Conservation (phyloP, 208 protist genomes). For the Leishmania major region DNA sequence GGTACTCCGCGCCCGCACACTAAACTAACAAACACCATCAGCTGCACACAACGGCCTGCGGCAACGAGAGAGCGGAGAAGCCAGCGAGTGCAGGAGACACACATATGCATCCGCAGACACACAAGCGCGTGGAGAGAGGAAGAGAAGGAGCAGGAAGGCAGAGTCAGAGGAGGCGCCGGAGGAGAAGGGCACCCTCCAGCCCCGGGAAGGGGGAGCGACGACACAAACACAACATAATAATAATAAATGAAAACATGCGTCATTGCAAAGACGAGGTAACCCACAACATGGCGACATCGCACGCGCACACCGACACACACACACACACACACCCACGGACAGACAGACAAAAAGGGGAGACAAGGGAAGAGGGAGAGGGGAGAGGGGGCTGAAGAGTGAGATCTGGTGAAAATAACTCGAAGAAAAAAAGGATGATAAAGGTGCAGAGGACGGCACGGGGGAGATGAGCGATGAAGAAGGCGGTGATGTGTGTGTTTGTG, state of each 20-base stretch:
- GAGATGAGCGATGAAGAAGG: background rate
- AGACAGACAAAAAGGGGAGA: background rate
- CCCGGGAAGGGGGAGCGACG: no score
- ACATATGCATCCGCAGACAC: background rate
- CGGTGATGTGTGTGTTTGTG: background rate
- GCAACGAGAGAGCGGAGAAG: no score
- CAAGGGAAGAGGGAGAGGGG: background rate
- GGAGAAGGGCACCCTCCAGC: no score
- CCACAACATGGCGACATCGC: no score
- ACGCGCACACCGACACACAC: background rate
- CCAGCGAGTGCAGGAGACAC: background rate
- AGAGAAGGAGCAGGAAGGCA: background rate
- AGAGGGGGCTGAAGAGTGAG: background rate
- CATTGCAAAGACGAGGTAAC: no score
- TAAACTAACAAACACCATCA: no score
- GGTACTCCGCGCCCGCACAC: no score
- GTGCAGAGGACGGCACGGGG: background rate
- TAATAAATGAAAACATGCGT: background rate
- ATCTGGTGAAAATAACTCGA: background rate
- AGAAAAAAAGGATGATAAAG: background rate
- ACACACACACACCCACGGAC: background rate
- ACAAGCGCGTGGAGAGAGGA: background rate
- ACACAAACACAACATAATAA: background rate
- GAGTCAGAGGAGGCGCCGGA: background rate
- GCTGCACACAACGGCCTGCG: no score